These are phyloP conservation scores for Aspergillus neoniger DNA, from an alignment of 2,329 filamentous ascomycete genomes.

Conservation along the genomic window DNA sequence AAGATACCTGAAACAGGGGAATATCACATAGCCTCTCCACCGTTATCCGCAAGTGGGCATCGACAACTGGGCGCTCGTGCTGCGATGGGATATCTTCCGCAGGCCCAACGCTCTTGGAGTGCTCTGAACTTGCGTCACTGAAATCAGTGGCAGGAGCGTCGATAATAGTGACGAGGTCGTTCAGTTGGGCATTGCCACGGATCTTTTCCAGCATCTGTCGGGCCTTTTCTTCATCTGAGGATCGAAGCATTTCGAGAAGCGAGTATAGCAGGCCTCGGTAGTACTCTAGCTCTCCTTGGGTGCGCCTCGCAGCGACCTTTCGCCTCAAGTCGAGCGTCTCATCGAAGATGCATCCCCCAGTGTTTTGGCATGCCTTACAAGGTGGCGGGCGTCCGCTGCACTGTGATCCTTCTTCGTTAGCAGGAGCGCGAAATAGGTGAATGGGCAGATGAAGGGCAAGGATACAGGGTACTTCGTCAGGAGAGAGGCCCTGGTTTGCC, in stretches of 20 bases:
- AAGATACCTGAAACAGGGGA: constrained; percentile 37
- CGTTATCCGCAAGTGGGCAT: constrained; percentile 30
- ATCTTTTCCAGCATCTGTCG: constrained; percentile 32
- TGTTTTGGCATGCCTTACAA: constrained; percentile 38
- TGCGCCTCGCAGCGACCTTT: constrained; percentile 40
- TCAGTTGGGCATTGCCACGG: constrained; percentile 28
- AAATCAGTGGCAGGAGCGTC: constrained; percentile 21
- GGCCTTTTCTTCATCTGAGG: constrained; percentile 25
- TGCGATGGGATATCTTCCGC: constrained; percentile 12
- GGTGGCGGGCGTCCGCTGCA: constrained; percentile 39
- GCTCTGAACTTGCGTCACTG: constrained; percentile 22
- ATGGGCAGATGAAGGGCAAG: neutral
- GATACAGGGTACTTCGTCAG: neutral
- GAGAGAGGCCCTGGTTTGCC: neutral
- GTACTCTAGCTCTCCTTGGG: constrained; percentile 36
- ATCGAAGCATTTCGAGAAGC: constrained; percentile 33
- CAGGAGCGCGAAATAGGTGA: constrained; percentile 7
- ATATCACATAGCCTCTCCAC: constrained; percentile 38
- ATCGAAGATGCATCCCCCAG: constrained; percentile 39
- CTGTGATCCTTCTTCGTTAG: constrained; percentile 21
- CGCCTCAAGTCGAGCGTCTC: constrained; percentile 39
- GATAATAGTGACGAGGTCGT: constrained; percentile 30
- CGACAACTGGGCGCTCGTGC: constrained; percentile 9
- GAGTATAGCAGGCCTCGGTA: constrained; percentile 35
- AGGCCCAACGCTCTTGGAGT: constrained; percentile 5